Conservation (phyloP, 441 rosid species). For the Flueggea neowawraea region DNA sequence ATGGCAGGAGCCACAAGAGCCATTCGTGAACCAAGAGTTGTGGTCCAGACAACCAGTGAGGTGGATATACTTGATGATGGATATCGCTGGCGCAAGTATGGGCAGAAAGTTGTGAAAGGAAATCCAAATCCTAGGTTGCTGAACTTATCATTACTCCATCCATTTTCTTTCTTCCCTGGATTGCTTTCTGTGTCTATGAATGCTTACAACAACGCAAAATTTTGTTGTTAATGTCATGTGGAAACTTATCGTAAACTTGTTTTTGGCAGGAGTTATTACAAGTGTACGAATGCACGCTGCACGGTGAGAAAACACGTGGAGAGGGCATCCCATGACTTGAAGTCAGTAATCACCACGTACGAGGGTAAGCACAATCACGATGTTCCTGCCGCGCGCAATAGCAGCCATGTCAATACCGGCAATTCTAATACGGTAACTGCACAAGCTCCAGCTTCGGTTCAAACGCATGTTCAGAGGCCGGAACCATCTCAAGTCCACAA, state of each 20-base stretch:
- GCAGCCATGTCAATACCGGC: conserved; percentile 63
- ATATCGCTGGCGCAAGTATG: conserved; percentile 97
- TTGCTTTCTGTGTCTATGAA: neutral
- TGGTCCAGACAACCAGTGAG: conserved; percentile 95
- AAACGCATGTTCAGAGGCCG: conserved; percentile 36
- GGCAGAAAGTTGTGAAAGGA: conserved; percentile 98
- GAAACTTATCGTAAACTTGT: conserved; percentile 4
- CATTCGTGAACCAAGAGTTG: conserved; percentile 91
- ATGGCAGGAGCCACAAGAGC: conserved; percentile 86
- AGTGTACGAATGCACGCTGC: conserved; percentile 93
- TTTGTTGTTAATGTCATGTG: neutral
- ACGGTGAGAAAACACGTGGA: conserved; percentile 95
- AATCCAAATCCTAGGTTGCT: conserved; percentile 94
- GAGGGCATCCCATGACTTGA: conserved; percentile 95
- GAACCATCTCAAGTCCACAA: conserved; percentile 52
- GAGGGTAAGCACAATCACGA: conserved; percentile 98
- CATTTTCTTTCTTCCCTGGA: neutral
- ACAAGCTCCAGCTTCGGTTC: conserved; percentile 34
- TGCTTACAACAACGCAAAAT: neutral
- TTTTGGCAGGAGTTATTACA: conserved; percentile 87
- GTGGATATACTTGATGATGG: conserved; percentile 98
- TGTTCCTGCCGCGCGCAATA: conserved; percentile 92
- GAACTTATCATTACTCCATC: neutral
- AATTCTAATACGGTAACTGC: conserved; percentile 14
- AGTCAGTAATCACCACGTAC: conserved; percentile 88